Base-by-base conservation (phyloP, 2,329 filamentous ascomycete species). In the Fusarium protoensiforme region DNA sequence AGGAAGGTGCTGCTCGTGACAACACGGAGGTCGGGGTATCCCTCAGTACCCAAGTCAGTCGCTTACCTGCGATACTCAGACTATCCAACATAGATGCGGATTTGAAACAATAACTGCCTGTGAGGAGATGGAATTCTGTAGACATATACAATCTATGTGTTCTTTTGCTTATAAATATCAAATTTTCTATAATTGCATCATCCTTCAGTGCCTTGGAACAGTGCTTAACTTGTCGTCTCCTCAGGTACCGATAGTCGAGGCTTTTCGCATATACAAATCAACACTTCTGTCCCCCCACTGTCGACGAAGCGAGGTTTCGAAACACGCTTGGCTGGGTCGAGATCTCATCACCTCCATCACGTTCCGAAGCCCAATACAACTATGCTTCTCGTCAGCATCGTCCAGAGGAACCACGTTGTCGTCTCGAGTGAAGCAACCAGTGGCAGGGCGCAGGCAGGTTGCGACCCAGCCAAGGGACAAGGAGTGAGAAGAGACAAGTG, bases 381-480 rank as follows among this genome's bases (percentile, higher is more conserved):
- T 53, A 31, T 53, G 59, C 64, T 64, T 53, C 43, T 43, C 18
- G 18, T 56, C 54, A 35, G 22, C 54, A 64, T 61, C 58, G 27
- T n/a, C 43, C 39, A 72, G 48, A 69, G 51, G 65, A 60, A 72
- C 67, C 65, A 72, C 67, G 67, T 75, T 68, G 67, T 62, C 51
- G 61, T 58, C 38, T 20, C 27, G 33, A 61, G 51, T 24, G 64
- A 64, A 38, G 62, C 61, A 65, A 27, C 61, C 61, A 69, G 61
- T 65, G 27, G 57, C 65, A 67, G 39, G 53, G 48, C 65, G 65
- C 67, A 75, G 53, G 53, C 63, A 64, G 64, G 41, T 70, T 67
- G 75, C 61, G 68, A 72, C 69, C 64, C 64, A 63, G 43, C 48
- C 56, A 67, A 64, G 27, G 43, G 36, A 48, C 22, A 20, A 46